Evolutionary conservation across 2,329 filamentous ascomycete species (phyloP), one percentile per base, ranked within the genome.

Genomic region (Neopestalotiopsis sp.): DNA sequence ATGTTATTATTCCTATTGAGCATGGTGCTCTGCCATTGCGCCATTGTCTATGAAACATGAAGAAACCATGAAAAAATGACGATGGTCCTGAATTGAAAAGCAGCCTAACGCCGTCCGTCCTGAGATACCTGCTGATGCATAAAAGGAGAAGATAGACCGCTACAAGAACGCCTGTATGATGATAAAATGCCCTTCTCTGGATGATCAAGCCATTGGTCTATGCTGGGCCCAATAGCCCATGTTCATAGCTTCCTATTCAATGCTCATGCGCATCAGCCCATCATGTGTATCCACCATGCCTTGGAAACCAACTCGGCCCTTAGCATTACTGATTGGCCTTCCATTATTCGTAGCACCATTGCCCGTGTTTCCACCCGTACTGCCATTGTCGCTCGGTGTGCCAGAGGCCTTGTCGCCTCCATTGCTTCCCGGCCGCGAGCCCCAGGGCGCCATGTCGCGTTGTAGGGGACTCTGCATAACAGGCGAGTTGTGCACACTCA

Each of bases 231-330:
- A 20, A 53, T 17, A n/a, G 45, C n/a, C 17, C 17, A 53, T n/a
- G 34, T 34, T 20, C n/a, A 17, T 9, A 34, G 7, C 9, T 40
- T 7, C 34, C 81, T 83, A 97, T 79, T 98, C 95, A 76, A 98
- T 97, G 80, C 93, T 97, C 93, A 98, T 96, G 75, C 95, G 94
- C 92, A 97, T 97, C 72, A 98, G 86, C 1, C 94, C 93, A 79
- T 98, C 95, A 78, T 94, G 94, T n/a, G 95, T 95, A 80, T 98
- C 95, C 20, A 89, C 92, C 95, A 98, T 98, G 1, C 95, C 94
- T 81, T 98, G 95, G 73, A 97, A 87, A 9, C 94, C 94, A 14
- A 97, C 86, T 42, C 93, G 81, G 71, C 85, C 91, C 78, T 86
- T 88, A 74, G 86, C 83, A 65, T 83, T 75, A 73, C 85, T 83